Evolutionary conservation across 331 rosid species (phyloP).

Genomic region (Ulmus americana): DNA sequence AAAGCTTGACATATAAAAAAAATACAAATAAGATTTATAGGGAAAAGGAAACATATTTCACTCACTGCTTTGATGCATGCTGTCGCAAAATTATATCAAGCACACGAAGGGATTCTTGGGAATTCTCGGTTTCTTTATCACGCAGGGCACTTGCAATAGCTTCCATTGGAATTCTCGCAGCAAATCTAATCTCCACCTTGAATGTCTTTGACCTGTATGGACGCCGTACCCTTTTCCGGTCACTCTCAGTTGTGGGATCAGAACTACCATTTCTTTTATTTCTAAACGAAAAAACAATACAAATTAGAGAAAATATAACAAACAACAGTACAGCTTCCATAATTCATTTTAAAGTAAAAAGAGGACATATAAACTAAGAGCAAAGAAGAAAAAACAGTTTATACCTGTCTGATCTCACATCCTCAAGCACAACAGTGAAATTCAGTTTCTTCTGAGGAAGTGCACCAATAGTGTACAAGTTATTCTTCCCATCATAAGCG

Average conservation of each 20-base stretch:
- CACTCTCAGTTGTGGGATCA: constrained; percentile 44
- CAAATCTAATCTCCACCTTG: constrained; percentile 75
- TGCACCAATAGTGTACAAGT: constrained; percentile 78
- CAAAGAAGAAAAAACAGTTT: background rate
- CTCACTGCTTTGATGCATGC: constrained; percentile 90
- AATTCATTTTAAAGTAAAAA: too few relatives aligned
- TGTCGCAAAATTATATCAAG: constrained; percentile 78
- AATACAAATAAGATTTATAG: background rate
- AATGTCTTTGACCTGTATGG: constrained; percentile 55
- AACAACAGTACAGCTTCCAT: too few relatives aligned
- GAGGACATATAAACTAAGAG: background rate
- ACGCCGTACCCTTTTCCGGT: constrained; percentile 67
- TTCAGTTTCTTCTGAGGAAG: constrained; percentile 77
- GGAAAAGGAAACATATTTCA: background rate
- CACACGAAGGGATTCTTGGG: constrained; percentile 78
- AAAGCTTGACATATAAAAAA: background rate
- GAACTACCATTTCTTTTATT: constrained; percentile 56
- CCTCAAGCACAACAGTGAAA: constrained; percentile 75
- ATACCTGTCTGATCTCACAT: constrained; percentile 57
- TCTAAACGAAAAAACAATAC: constrained; percentile 22
- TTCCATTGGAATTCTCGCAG: constrained; percentile 69
- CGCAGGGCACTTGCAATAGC: constrained; percentile 71
- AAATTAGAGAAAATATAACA: too few relatives aligned
- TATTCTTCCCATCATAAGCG: constrained; percentile 89
- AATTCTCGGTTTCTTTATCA: constrained; percentile 74